Evolutionary conservation across 2,329 filamentous ascomycete genomes (phyloP).

Genomic region (Sclerotinia borealis): DNA sequence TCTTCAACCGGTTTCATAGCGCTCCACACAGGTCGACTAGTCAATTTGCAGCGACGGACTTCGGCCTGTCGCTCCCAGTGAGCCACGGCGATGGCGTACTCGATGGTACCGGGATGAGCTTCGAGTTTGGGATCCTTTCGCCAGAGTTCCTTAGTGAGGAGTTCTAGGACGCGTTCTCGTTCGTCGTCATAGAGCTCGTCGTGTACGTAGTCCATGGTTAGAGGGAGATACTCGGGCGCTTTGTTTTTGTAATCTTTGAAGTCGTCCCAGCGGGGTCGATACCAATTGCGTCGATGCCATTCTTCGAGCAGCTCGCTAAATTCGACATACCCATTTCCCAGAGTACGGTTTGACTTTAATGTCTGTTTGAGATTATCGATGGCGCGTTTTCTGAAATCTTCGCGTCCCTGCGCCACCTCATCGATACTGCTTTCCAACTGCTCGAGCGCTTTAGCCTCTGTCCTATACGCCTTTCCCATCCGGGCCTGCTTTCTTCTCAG

Average conservation of each 20-base stretch:
- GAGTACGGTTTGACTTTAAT: not conserved
- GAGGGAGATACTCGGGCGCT: not conserved
- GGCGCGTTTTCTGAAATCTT: not conserved
- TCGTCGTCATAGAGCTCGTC: not conserved
- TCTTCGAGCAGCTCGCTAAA: not conserved
- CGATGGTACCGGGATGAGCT: not conserved
- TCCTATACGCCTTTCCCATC: not conserved
- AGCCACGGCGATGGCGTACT: not conserved
- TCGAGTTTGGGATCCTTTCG: not conserved
- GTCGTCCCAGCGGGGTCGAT: not conserved
- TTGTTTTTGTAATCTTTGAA: not conserved
- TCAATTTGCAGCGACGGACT: not conserved
- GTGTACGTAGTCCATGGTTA: not conserved
- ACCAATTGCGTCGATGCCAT: not conserved
- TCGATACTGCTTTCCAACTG: not conserved
- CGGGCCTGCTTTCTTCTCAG: not conserved
- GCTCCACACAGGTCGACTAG: not conserved
- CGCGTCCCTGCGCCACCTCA: not conserved
- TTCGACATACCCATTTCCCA: conserved; percentile 4
- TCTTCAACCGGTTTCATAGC: not conserved
- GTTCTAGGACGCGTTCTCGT: not conserved
- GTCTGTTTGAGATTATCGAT: not conserved
- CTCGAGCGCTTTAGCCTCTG: not conserved
- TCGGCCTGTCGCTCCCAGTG: not conserved
- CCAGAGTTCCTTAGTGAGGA: not conserved